Percentiles rank a stretch among this genome's conserved stretches.
Evolutionary conservation across 805 yeast species (phyloP).

Genomic region (Jamesozyma rosinii): DNA sequence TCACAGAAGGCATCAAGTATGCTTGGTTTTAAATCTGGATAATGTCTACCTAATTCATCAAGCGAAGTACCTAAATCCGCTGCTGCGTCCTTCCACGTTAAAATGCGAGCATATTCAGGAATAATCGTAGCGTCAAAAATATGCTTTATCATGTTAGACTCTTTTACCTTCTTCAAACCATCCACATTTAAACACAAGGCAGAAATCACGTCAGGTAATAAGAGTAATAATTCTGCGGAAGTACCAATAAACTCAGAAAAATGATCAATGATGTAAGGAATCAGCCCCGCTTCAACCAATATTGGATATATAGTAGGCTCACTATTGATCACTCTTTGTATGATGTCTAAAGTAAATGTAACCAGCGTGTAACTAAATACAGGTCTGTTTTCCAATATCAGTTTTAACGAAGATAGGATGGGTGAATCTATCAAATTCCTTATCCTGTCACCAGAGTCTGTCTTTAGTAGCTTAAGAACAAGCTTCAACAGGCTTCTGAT

Average conservation of each 20-base stretch:
- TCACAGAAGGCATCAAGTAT: slow-evolving; percentile 42
- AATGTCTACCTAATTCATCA: slow-evolving; percentile 78
- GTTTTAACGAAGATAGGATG: slow-evolving; percentile 51
- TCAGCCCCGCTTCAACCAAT: slow-evolving; percentile 65
- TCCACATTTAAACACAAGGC: slow-evolving; percentile 72
- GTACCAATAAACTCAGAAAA: slow-evolving; percentile 50
- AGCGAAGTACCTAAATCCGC: slow-evolving; percentile 54
- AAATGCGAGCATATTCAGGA: slow-evolving; percentile 41
- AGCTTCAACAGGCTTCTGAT: slow-evolving; percentile 55
- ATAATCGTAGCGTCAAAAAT: slow-evolving; percentile 46
- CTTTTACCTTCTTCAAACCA: slow-evolving; percentile 52
- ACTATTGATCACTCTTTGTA: slow-evolving; percentile 67
- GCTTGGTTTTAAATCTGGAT: slow-evolving; percentile 57
- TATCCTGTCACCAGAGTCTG: slow-evolving; percentile 76
- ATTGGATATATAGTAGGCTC: slow-evolving; percentile 86
- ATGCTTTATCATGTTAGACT: slow-evolving; percentile 32
- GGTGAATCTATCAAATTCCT: slow-evolving; percentile 82
- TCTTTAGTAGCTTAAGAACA: slow-evolving; percentile 50
- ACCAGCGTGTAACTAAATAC: slow-evolving; percentile 62
- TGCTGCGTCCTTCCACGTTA: slow-evolving; percentile 46
- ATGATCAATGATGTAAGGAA: slow-evolving; percentile 53
- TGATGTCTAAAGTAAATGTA: slow-evolving; percentile 50
- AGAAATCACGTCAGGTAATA: slow-evolving; percentile 67
- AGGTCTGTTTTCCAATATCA: slow-evolving; percentile 45
- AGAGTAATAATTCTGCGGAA: slow-evolving; percentile 46